A percentile compares a stretch with the other conserved stretches of the same genome.
Evolutionary conservation across 306 rosid species (phyloP).

Genomic region (Citrullus colocynthis): DNA sequence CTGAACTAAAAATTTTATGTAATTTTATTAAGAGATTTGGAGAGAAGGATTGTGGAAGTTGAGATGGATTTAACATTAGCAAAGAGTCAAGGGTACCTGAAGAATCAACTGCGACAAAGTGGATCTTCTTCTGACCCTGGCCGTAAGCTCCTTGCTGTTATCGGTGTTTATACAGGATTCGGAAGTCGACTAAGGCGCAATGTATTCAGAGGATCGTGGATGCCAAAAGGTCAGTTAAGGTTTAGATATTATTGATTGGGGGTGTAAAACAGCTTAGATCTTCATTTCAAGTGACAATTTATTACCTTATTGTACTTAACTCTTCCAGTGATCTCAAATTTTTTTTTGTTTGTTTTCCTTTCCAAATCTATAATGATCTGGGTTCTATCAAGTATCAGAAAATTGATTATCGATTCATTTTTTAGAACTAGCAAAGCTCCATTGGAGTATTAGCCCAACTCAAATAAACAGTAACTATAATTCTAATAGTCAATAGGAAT

Average conservation of each 20-base stretch:
- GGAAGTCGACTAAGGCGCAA: conserved; percentile 77
- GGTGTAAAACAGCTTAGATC: background rate
- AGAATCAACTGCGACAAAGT: conserved; percentile 33
- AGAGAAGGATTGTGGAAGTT: conserved; percentile 88
- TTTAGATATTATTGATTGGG: background rate
- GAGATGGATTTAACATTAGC: conserved; percentile 93
- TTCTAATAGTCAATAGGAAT: background rate
- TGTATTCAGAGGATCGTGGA: conserved; percentile 88
- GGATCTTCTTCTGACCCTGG: conserved; percentile 55
- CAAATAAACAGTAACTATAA: background rate
- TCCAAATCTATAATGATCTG: background rate
- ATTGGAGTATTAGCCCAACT: background rate
- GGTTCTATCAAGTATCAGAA: background rate
- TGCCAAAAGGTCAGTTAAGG: conserved; percentile 68
- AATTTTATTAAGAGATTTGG: conserved; percentile 47
- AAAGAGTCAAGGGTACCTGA: conserved; percentile 92
- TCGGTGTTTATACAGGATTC: conserved; percentile 94
- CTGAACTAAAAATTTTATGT: background rate
- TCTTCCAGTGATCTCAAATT: background rate
- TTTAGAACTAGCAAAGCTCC: background rate
- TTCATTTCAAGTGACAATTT: background rate
- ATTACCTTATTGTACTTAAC: background rate
- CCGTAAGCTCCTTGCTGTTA: conserved; percentile 68
- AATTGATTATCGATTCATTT: background rate
- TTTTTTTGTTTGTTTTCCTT: background rate